A percentile compares a stretch with the other conserved stretches of the same genome.
phyloP scores from a whole-genome alignment of 805 yeast species.

The Torulaspora maleeae region DNA sequence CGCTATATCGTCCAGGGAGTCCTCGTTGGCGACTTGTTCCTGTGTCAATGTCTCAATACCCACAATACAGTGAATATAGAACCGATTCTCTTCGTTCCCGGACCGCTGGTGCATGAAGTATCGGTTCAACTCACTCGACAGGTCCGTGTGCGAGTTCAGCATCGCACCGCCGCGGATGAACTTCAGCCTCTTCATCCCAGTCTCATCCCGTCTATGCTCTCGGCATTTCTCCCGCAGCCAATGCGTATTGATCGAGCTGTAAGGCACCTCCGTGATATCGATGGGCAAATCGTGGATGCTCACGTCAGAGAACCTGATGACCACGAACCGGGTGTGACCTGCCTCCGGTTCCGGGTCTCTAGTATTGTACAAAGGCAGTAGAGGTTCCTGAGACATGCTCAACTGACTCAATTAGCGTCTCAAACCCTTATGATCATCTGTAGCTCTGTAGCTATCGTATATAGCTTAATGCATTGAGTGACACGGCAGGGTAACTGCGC shows the following conservation, averaged over 20 bases:
- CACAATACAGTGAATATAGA: conserved; percentile 75
- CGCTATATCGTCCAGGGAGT: conserved; percentile 44
- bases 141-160: conserved; percentile 19
- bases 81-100: conserved; percentile 25
- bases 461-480: too few species aligned
- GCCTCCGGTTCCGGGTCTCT: conserved; percentile 1
- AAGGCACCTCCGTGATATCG: conserved; percentile 25
- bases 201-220: conserved; percentile 18
- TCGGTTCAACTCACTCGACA: conserved; percentile 16
- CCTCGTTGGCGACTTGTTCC: conserved; percentile 57
- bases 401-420: background rate
- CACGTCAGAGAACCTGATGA: conserved; percentile 31
- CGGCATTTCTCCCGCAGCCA: conserved; percentile 33
- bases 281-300: conserved; percentile 26
- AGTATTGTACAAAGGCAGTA: conserved; percentile 16
- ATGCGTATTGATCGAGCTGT: conserved; percentile 19
- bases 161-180: conserved; percentile 32
- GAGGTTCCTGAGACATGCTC: conserved; percentile 24
- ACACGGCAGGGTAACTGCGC: background rate
- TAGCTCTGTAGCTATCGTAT: too few species aligned
- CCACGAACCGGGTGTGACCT: conserved; percentile 14
- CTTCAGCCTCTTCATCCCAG: conserved; percentile 22
- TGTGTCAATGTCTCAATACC: conserved; percentile 46
- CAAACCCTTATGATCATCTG: conserved; percentile 1
- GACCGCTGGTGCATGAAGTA: conserved; percentile 13